Conservation (phyloP, 768 basidiomycete genomes). For the Butyriboletus loyo region DNA sequence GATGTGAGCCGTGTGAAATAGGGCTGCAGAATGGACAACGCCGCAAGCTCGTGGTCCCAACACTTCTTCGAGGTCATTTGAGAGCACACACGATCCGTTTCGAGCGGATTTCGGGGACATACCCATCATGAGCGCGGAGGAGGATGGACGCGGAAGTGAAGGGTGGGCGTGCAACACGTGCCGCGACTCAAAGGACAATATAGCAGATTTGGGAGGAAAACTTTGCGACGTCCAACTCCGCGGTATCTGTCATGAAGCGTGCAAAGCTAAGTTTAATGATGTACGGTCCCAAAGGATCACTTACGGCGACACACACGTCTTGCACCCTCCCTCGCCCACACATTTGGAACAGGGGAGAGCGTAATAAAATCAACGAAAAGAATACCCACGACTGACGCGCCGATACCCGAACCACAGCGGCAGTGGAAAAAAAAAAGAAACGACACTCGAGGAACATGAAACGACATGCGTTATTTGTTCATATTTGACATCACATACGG, state of each 20-base stretch:
- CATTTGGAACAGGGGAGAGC: not conserved
- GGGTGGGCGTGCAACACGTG: constrained; percentile 14
- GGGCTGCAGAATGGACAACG: not conserved
- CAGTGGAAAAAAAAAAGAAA: not conserved
- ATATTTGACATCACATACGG: not conserved
- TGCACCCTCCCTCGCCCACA: not conserved
- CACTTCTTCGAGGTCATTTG: not conserved
- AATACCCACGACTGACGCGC: too few relatives aligned
- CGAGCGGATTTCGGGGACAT: not conserved
- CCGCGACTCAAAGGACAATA: not conserved
- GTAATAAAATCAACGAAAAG: too few relatives aligned
- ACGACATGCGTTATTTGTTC: not conserved
- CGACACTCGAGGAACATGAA: not conserved
- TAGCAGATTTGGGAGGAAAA: not conserved
- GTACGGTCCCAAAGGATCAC: not conserved
- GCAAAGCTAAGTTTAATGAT: constrained; percentile 11
- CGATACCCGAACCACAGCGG: not conserved
- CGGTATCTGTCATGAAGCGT: not conserved
- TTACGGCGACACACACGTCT: not conserved
- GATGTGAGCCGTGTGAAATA: not conserved
- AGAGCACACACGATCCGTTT: constrained; percentile 10
- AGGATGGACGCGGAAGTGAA: constrained; percentile 22
- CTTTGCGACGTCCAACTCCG: not conserved
- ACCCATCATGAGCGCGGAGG: constrained; percentile 9
- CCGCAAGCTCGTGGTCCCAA: not conserved